phyloP scores from a whole-genome alignment of 352 stramenopile species.

The Phytophthora aleatoria region DNA sequence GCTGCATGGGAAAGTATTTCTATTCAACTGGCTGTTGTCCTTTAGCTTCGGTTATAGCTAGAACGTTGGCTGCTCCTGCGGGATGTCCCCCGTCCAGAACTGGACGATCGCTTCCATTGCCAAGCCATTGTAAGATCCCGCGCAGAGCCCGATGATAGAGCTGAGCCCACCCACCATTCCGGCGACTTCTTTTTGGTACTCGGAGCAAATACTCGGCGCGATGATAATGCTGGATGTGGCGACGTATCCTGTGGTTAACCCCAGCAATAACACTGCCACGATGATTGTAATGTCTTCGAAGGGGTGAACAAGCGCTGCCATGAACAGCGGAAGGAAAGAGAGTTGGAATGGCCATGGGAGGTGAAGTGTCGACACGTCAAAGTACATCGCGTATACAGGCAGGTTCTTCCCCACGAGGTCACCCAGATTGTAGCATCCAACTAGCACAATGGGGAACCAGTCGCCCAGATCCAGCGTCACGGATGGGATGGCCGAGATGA shows the following conservation, averaged over 20 bases:
- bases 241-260: slow-evolving; percentile 77
- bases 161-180: slow-evolving; percentile 76
- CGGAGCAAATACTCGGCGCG: slow-evolving; percentile 69
- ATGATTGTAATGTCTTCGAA: slow-evolving; percentile 61
- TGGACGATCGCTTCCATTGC: slow-evolving; percentile 71
- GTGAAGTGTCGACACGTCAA: slow-evolving; percentile 71
- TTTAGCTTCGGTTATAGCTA: not conserved
- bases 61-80: slow-evolving; percentile 3
- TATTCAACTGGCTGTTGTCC: slow-evolving; percentile 10
- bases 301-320: slow-evolving; percentile 56
- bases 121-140: slow-evolving; percentile 77
- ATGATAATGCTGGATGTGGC: slow-evolving; percentile 82
- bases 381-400: slow-evolving; percentile 71
- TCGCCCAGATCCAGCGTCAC: slow-evolving; percentile 58
- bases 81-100: slow-evolving; percentile 34
- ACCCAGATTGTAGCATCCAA: slow-evolving; percentile 76
- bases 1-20: slow-evolving; percentile 4
- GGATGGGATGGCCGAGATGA: slow-evolving; percentile 75
- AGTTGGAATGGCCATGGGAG: slow-evolving; percentile 67
- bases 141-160: slow-evolving; percentile 75
- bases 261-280: slow-evolving; percentile 57
- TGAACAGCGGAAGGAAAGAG: slow-evolving; percentile 75
- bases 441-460: slow-evolving; percentile 81
- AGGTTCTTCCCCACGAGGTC: slow-evolving; percentile 85
- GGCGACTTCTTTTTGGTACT: slow-evolving; percentile 80